Conservation (phyloP, 306 rosid species). For the Cicer chorassanicum region DNA sequence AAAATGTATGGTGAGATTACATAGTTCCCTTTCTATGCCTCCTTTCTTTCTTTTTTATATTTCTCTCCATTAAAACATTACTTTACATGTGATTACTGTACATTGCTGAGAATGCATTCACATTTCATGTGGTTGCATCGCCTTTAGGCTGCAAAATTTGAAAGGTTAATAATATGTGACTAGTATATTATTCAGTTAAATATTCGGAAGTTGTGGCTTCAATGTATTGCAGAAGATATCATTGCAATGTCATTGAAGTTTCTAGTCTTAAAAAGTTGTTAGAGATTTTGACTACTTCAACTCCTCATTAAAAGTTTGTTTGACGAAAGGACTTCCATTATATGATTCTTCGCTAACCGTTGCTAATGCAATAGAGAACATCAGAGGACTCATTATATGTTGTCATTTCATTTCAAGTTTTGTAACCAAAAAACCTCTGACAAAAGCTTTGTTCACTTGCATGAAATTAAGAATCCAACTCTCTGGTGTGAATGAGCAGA, state of each 20-base stretch:
- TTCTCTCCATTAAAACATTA: too few species aligned
- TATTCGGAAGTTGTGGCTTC: background rate
- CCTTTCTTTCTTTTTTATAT: background rate
- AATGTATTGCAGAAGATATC: conserved; percentile 16
- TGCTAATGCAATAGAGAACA: conserved; percentile 4
- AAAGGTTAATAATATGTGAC: conserved; percentile 7
- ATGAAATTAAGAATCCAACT: conserved; percentile 4
- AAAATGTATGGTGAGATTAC: conserved; percentile 98
- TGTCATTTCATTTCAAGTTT: conserved; percentile 28
- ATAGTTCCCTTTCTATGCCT: conserved; percentile 46
- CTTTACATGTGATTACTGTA: background rate
- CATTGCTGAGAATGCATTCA: conserved; percentile 29
- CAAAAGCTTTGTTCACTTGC: background rate
- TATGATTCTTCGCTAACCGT: background rate
- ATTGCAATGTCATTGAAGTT: conserved; percentile 20
- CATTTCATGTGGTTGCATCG: background rate
- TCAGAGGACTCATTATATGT: background rate
- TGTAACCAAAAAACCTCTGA: background rate
- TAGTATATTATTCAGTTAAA: background rate
- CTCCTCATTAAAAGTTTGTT: background rate
- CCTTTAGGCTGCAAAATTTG: conserved; percentile 8
- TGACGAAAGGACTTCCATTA: conserved; percentile 6
- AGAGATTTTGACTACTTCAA: conserved; percentile 9
- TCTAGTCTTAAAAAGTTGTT: background rate
- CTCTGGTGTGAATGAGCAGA: conserved; percentile 2